Conservation (phyloP, 2,329 filamentous ascomycete genomes). For the Aspergillus piperis region DNA sequence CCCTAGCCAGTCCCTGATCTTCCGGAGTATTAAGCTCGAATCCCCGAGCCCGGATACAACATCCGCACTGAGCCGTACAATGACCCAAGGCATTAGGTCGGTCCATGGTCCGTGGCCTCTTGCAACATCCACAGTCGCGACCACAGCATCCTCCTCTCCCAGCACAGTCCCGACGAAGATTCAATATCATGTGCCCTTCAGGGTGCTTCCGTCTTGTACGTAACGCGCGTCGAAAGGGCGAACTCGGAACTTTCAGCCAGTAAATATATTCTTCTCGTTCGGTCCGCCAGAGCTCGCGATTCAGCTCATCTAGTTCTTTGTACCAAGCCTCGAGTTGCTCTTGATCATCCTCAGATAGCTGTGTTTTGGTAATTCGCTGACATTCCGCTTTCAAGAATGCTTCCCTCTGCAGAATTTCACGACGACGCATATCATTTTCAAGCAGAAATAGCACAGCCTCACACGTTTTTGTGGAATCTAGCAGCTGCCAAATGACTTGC, state of each 20-base stretch:
- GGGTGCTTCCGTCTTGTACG: background rate
- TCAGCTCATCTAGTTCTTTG: background rate
- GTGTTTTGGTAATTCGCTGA: background rate
- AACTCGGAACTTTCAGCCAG: background rate
- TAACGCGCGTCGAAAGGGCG: background rate
- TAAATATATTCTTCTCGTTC: background rate
- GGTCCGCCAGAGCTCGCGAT: background rate
- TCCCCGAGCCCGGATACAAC: background rate
- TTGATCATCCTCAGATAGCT: background rate
- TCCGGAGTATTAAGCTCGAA: background rate
- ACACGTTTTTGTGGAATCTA: background rate
- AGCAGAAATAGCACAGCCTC: background rate
- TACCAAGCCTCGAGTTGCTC: background rate
- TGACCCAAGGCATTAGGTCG: background rate
- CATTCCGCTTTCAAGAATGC: background rate
- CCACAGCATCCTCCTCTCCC: background rate
- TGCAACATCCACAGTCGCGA: background rate
- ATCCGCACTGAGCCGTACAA: background rate
- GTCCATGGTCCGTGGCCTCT: background rate
- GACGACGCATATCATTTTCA: background rate
- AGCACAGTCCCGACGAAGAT: background rate
- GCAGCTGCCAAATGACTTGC: background rate
- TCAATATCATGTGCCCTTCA: background rate
- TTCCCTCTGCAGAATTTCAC: background rate
- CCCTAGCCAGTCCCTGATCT: background rate